Conservation (phyloP, 176 grass and related monocot species). For the Oryza longistaminata region DNA sequence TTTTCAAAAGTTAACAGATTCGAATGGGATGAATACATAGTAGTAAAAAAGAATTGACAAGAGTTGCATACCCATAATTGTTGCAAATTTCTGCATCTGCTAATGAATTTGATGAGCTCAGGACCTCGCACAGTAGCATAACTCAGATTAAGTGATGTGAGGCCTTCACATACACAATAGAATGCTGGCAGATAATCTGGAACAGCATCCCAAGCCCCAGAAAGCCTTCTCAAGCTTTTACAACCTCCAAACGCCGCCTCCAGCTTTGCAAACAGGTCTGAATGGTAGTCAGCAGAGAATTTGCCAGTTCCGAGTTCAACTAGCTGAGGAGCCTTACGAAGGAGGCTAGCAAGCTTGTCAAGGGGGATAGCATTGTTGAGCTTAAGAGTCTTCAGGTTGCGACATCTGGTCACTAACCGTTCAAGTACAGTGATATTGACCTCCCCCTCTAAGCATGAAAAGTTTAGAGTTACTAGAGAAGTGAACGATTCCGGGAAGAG, state of each 20-base stretch:
- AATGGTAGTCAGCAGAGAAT: conserved; percentile 47
- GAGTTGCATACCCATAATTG: conserved; percentile 57
- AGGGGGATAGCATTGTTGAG: conserved; percentile 66
- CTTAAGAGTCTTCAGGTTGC: conserved; percentile 60
- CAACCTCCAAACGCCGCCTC: conserved; percentile 49
- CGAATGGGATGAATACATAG: background rate
- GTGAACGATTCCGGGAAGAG: conserved; percentile 66
- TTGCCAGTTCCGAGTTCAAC: conserved; percentile 56
- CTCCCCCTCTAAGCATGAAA: conserved; percentile 68
- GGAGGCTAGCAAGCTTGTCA: conserved; percentile 53
- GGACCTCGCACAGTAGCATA: conserved; percentile 58
- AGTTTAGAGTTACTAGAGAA: conserved; percentile 61
- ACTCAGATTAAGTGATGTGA: conserved; percentile 70
- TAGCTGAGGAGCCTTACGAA: conserved; percentile 55
- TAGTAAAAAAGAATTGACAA: background rate
- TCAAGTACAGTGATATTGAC: conserved; percentile 60
- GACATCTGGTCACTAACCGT: conserved; percentile 58
- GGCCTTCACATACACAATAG: conserved; percentile 62
- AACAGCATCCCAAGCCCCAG: conserved; percentile 58
- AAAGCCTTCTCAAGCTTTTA: conserved; percentile 56
- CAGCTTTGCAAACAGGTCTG: conserved; percentile 57
- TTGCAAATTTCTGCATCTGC: conserved; percentile 62
- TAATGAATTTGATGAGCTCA: conserved; percentile 64
- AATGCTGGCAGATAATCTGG: conserved; percentile 58
- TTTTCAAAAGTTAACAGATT: background rate